phyloP scores from a whole-genome alignment of 2,329 filamentous ascomycete species.

The Aspergillus felis region DNA sequence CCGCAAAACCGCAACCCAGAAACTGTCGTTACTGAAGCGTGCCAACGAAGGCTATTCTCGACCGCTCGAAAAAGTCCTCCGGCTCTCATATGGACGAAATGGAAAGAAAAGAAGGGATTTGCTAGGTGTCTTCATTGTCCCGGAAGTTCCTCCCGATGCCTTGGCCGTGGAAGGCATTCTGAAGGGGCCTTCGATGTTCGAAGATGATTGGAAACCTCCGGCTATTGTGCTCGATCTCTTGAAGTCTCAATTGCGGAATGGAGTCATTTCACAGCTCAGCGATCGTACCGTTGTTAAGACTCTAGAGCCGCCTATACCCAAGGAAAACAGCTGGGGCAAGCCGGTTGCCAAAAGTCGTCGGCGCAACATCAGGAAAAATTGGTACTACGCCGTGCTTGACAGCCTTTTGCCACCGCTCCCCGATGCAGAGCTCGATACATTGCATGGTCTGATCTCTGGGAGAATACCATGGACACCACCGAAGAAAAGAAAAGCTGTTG shows the following conservation, averaged over 20 bases:
- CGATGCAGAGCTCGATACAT: constrained; percentile 29
- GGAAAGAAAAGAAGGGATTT: constrained; percentile 52
- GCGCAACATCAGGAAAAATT: constrained; percentile 34
- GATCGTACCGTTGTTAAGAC: constrained; percentile 22
- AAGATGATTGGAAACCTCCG: constrained; percentile 35
- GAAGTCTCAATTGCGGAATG: constrained; percentile 30
- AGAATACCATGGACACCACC: constrained; percentile 27
- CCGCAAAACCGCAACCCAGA: constrained; percentile 28
- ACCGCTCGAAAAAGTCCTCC: constrained; percentile 51
- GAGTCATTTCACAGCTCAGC: constrained; percentile 20
- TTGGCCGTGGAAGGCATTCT: constrained; percentile 17
- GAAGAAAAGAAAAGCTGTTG: constrained; percentile 20
- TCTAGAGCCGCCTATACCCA: constrained; percentile 29
- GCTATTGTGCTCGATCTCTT: constrained; percentile 29
- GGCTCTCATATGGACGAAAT: constrained; percentile 54
- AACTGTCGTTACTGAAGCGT: constrained; percentile 43
- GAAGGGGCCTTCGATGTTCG: constrained; percentile 14
- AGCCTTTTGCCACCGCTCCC: constrained; percentile 39
- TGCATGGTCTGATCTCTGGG: constrained; percentile 34
- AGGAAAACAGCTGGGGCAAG: constrained; percentile 34
- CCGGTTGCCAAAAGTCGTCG: constrained; percentile 27
- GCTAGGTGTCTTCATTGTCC: constrained; percentile 32
- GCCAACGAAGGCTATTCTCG: constrained; percentile 55
- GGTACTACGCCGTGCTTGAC: constrained; percentile 31
- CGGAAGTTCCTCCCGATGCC: constrained; percentile 21